Base-by-base conservation (phyloP, 345 rosid species). In the Sisymbrium irio region DNA sequence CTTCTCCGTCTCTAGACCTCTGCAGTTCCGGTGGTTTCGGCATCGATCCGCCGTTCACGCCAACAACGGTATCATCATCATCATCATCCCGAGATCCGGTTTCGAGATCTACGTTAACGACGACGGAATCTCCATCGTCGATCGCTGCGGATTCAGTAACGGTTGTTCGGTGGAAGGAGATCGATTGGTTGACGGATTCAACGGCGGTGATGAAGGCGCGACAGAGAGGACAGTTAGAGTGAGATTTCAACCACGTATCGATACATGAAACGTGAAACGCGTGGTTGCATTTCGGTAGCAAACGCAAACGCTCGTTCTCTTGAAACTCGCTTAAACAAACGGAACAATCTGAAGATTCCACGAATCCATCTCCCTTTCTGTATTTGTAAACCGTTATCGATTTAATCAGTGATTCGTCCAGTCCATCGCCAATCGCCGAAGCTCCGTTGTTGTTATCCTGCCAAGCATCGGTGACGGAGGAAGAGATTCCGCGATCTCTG, bases 191-290 rank as follows among this genome's bases (percentile, higher is more conserved):
- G 27, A 22, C 27, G 28, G 28, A 27, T 1, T 27, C 28, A 27
- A 27, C 28, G 28, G 30, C 58, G 58, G 4, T 62, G 55, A 70
- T 17, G 3, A 78, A 20, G 11, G 75, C 83, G 6, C 94, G 96
- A 71, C 98, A 93, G 1, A 93, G 94, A 50, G 96, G 98, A 49
- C 98, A 93, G 4, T 79, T 93, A 7, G 97, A 84, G 71, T 89
- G 90, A 42, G 96, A 87, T 59, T 79, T 86, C 6, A 90, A 77
- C 97, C 98, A 93, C n/a, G 97, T 79, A 66, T 93, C 97, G 25
- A 90, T 90, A 36, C 97, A 93, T 22, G 88, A 83, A 2, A 90
- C 77, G 40, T 90, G 98, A 60, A 93, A 93, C 13, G 97, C 97
- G 57, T 93, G 98, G 63, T 67, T 85, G 47, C 98, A 90, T 45